These are phyloP conservation scores for Leccinum sublutescens DNA, from an alignment of 768 basidiomycete species.

Conservation along the genomic window DNA sequence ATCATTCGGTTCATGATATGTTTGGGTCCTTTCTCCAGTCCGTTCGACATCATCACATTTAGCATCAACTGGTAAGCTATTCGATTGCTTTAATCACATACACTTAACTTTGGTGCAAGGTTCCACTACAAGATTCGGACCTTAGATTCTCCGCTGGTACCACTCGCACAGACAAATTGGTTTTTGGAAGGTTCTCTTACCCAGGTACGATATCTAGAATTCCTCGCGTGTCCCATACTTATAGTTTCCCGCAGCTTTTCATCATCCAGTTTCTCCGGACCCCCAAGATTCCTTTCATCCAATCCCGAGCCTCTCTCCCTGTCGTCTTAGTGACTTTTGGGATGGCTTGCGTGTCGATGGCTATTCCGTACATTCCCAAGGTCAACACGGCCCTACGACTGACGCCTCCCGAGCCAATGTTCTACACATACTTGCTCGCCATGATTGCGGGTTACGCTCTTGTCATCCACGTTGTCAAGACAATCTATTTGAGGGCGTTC, in stretches of 20 bases:
- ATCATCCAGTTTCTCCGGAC: conserved; percentile 35
- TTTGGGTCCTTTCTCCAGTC: conserved; percentile 36
- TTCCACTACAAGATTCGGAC: conserved; percentile 33
- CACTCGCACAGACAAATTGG: conserved; percentile 37
- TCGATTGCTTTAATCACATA: not conserved
- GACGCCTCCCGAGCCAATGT: conserved; percentile 29
- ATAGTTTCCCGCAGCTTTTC: conserved; percentile 23
- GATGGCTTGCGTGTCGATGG: conserved; percentile 32
- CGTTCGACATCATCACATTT: conserved; percentile 34
- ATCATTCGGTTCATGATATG: conserved; percentile 37
- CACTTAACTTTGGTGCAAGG: conserved; percentile 14
- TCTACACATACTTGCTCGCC: conserved; percentile 26
- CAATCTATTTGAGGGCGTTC: conserved; percentile 26
- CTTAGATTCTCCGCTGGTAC: conserved; percentile 27
- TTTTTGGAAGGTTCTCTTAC: conserved; percentile 37
- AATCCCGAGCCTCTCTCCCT: conserved; percentile 29
- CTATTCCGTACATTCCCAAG: conserved; percentile 34
- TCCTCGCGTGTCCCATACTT: not conserved
- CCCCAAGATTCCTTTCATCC: conserved; percentile 31
- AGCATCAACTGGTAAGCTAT: conserved; percentile 31
- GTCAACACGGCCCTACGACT: conserved; percentile 28
- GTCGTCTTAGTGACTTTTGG: conserved; percentile 32
- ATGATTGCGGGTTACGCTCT: conserved; percentile 24
- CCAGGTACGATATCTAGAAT: conserved; percentile 25
- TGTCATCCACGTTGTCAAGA: conserved; percentile 29